Evolutionary conservation across 768 basidiomycete genomes (phyloP).

Genomic region (Paxillus involutus): DNA sequence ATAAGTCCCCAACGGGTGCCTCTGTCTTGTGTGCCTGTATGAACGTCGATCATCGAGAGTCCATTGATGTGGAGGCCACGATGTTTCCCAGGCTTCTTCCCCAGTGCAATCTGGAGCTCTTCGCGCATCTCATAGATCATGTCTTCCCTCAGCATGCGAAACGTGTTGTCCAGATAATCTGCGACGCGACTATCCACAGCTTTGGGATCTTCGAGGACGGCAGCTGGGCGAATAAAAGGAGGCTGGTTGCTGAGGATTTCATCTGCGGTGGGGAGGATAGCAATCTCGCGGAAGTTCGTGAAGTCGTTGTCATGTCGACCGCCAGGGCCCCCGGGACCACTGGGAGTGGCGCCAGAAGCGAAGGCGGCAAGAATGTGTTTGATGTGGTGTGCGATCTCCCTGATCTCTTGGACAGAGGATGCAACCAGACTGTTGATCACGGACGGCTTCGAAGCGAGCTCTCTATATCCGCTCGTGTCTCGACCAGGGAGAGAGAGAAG

Average conservation of each 20-base stretch:
- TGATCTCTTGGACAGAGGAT: conserved; percentile 27
- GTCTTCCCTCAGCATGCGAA: conserved; percentile 64
- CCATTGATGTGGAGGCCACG: conserved; percentile 41
- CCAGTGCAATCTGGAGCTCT: conserved; percentile 46
- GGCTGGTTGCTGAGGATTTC: conserved; percentile 49
- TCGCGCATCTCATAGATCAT: conserved; percentile 62
- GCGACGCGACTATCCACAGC: conserved; percentile 38
- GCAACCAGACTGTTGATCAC: conserved; percentile 25
- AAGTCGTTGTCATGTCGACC: conserved; percentile 76
- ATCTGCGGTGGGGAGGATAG: conserved; percentile 64
- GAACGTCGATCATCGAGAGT: conserved; percentile 38
- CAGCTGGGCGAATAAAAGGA: conserved; percentile 53
- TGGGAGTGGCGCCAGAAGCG: conserved; percentile 19
- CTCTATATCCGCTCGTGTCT: conserved; percentile 36
- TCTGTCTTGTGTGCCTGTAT: conserved; percentile 30
- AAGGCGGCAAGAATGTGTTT: conserved; percentile 37
- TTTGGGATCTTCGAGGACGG: conserved; percentile 44
- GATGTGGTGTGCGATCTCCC: conserved; percentile 41
- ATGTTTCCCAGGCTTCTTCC: conserved; percentile 41
- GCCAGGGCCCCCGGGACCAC: conserved; percentile 41
- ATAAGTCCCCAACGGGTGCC: conserved; percentile 43
- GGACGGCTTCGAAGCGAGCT: conserved; percentile 33
- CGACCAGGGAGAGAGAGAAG: conserved; percentile 40
- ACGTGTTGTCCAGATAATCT: conserved; percentile 63
- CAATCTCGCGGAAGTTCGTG: conserved; percentile 54